Evolutionary conservation across 192 early-diverging fungal species (phyloP).

Genomic region (Spinellus fusiger): DNA sequence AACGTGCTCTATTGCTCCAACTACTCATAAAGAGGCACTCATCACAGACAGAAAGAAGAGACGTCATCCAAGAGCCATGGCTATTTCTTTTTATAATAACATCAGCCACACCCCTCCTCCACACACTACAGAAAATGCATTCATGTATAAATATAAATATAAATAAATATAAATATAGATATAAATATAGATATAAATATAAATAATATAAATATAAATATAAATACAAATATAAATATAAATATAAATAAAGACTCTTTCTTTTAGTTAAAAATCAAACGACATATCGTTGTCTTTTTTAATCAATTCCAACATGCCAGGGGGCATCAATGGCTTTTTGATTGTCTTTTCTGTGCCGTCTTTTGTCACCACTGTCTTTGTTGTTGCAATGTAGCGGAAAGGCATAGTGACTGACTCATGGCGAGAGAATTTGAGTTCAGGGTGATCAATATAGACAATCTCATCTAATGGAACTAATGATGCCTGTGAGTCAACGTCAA

Average conservation of each 20-base stretch:
- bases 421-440: slow-evolving; percentile 62
- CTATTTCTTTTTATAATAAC: too few relatives aligned
- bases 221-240: too few relatives aligned
- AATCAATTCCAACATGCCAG: slow-evolving; percentile 68
- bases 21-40: too few relatives aligned
- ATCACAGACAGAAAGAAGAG: too few relatives aligned
- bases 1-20: too few relatives aligned
- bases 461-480: slow-evolving; percentile 47
- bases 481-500: background rate
- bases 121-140: too few relatives aligned
- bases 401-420: slow-evolving; percentile 74
- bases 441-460: slow-evolving; percentile 66
- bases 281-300: slow-evolving; percentile 62
- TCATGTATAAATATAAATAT: background rate
- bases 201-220: background rate
- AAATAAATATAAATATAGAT: background rate
- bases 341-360: slow-evolving; percentile 37
- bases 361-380: slow-evolving; percentile 25
- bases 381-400: slow-evolving; percentile 65
- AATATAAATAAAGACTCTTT: background rate
- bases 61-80: too few relatives aligned
- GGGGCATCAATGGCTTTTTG: slow-evolving; percentile 57
- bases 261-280: slow-evolving; percentile 32
- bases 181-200: background rate
- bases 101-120: too few relatives aligned